phyloP scores from a whole-genome alignment of 352 stramenopile species.

The Plasmopara halstedii region DNA sequence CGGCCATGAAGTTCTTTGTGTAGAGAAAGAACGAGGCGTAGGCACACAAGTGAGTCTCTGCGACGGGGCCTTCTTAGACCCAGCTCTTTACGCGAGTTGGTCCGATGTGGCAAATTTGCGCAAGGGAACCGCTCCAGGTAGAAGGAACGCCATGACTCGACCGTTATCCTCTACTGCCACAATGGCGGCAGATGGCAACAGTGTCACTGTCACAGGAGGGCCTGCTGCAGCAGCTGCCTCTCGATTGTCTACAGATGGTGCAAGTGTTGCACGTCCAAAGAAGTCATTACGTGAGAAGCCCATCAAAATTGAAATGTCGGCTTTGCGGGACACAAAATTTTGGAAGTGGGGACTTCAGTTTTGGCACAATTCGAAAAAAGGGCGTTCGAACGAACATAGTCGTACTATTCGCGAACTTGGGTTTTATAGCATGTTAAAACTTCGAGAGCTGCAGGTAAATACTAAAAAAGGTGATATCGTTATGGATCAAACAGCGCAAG shows the following conservation, averaged over 20 bases:
- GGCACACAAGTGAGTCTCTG: slow-evolving; percentile 76
- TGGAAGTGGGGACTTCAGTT: slow-evolving; percentile 86
- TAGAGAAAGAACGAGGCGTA: slow-evolving; percentile 74
- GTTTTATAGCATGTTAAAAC: slow-evolving; percentile 84
- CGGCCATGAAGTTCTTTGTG: slow-evolving; percentile 80
- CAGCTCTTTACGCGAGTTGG: slow-evolving; percentile 75
- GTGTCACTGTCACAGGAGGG: slow-evolving; percentile 26
- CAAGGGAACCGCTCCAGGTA: slow-evolving; percentile 21
- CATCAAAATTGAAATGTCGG: slow-evolving; percentile 79
- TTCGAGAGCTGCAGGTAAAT: slow-evolving; percentile 65
- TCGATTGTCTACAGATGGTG: slow-evolving; percentile 19
- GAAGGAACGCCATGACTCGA: slow-evolving; percentile 5
- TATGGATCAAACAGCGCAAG: slow-evolving; percentile 84
- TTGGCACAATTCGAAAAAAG: slow-evolving; percentile 75
- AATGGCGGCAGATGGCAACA: slow-evolving; percentile 22
- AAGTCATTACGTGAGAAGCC: slow-evolving; percentile 48
- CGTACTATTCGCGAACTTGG: slow-evolving; percentile 76
- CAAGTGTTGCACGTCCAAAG: slow-evolving; percentile 20
- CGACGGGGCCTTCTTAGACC: slow-evolving; percentile 79
- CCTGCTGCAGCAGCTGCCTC: slow-evolving; percentile 29
- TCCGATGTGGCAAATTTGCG: slow-evolving; percentile 61
- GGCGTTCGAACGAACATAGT: slow-evolving; percentile 63
- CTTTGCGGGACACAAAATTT: slow-evolving; percentile 73
- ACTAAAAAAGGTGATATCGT: slow-evolving; percentile 73
- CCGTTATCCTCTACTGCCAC: slow-evolving; percentile 9